A percentile compares a stretch with the other conserved stretches of the same genome.
phyloP scores from a whole-genome alignment of 2,329 filamentous ascomycete species.

The Metarhizium rileyi region DNA sequence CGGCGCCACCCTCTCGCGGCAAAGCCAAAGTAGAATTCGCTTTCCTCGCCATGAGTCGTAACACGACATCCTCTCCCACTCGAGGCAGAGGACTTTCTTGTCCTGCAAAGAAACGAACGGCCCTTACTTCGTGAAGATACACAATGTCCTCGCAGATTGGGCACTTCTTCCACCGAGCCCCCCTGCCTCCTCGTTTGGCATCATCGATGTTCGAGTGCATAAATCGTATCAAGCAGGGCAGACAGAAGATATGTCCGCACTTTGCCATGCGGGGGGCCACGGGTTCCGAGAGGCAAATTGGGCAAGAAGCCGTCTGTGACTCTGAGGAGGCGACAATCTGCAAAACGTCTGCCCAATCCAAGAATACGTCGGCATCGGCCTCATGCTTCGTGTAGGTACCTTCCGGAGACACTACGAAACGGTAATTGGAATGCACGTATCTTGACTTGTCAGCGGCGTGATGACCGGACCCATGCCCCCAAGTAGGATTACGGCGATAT shows the following conservation, averaged over 20 bases:
- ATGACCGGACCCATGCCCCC: constrained; percentile 81
- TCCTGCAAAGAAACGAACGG: constrained; percentile 83
- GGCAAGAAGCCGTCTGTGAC: constrained; percentile 81
- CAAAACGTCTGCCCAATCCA: constrained; percentile 85
- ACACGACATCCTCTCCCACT: constrained; percentile 80
- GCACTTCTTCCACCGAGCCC: constrained; percentile 82
- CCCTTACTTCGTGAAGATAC: constrained; percentile 82
- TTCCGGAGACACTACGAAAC: constrained; percentile 83
- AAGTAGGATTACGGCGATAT: constrained; percentile 63
- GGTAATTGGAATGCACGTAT: constrained; percentile 90
- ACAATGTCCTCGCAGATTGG: constrained; percentile 91
- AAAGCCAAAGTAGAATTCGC: constrained; percentile 77
- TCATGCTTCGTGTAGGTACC: constrained; percentile 73
- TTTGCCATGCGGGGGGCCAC: constrained; percentile 94
- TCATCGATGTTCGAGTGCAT: constrained; percentile 78
- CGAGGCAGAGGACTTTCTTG: constrained; percentile 74
- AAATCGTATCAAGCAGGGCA: constrained; percentile 87
- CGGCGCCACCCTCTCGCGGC: constrained; percentile 67
- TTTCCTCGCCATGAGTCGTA: constrained; percentile 74
- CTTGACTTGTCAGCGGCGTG: constrained; percentile 85
- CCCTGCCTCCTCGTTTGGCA: constrained; percentile 61
- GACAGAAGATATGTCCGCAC: constrained; percentile 94
- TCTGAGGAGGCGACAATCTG: constrained; percentile 86
- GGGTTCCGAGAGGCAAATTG: constrained; percentile 87
- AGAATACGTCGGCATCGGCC: constrained; percentile 74